phyloP scores from a whole-genome alignment of 73 alveolate genomes.

The Durusdinium trenchii region DNA sequence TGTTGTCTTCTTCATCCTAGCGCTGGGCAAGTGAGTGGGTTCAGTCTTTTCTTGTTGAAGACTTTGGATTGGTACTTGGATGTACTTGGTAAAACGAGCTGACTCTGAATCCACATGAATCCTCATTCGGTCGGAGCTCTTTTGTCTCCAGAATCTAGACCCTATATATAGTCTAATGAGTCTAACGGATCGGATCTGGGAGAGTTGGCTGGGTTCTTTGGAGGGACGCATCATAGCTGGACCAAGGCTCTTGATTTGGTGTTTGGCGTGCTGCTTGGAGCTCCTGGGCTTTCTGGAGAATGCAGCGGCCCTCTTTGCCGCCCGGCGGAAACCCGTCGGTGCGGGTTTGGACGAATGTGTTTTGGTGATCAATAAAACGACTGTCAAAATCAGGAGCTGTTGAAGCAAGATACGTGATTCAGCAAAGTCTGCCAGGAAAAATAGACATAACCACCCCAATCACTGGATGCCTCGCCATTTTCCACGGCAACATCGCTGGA shows the following conservation, averaged over 20 bases:
- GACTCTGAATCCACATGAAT: too few relatives aligned
- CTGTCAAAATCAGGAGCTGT: too few relatives aligned
- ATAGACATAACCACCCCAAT: too few relatives aligned
- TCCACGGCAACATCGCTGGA: not conserved
- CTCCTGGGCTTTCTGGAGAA: not conserved
- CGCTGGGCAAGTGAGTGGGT: too few relatives aligned
- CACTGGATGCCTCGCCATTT: not conserved
- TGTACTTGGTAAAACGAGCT: too few relatives aligned
- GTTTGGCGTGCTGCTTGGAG: conserved; percentile 51
- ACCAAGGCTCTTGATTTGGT: conserved; percentile 30
- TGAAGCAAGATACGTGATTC: too few relatives aligned
- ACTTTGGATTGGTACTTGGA: too few relatives aligned
- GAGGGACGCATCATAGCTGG: not conserved
- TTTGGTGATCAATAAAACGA: not conserved
- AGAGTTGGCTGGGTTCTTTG: not conserved
- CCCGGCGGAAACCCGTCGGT: not conserved
- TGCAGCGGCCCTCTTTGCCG: conserved; percentile 32
- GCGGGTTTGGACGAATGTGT: not conserved
- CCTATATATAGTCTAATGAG: not conserved
- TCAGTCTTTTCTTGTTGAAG: too few relatives aligned
- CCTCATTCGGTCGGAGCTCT: not conserved
- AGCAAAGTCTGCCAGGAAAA: too few relatives aligned
- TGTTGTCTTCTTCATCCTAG: too few relatives aligned
- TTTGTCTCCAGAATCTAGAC: not conserved
- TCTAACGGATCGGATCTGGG: not conserved